A percentile compares a stretch with the other conserved stretches of the same genome.
phyloP scores from a whole-genome alignment of 2,329 filamentous ascomycete species.

The Trichophyton verrucosum region DNA sequence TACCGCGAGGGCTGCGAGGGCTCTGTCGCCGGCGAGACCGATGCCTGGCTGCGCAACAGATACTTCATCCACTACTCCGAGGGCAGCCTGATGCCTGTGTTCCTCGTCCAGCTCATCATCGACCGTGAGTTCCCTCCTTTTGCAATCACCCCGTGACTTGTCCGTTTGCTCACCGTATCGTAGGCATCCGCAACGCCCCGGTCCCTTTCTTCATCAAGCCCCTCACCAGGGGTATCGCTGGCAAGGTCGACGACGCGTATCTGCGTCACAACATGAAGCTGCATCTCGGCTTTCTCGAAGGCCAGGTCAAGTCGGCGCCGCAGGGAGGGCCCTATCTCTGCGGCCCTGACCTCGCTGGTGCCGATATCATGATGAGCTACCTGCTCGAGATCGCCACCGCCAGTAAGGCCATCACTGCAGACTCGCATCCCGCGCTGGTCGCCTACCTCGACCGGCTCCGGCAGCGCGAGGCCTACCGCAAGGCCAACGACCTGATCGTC shows the following conservation, averaged over 20 bases:
- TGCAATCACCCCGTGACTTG: too few species aligned
- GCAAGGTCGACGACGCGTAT: slow-evolving; percentile 30
- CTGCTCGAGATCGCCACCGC: slow-evolving; percentile 29
- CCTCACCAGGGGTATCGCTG: slow-evolving; percentile 45
- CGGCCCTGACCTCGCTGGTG: slow-evolving; percentile 32
- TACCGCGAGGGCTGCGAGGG: slow-evolving; percentile 44
- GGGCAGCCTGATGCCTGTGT: slow-evolving; percentile 63
- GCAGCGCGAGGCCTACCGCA: slow-evolving; percentile 20
- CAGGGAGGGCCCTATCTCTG: slow-evolving; percentile 30
- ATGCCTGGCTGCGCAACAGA: slow-evolving; percentile 48
- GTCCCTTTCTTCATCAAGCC: slow-evolving; percentile 59
- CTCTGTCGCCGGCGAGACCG: slow-evolving; percentile 45
- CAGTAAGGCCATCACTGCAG: slow-evolving; percentile 23
- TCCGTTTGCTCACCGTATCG: not conserved
- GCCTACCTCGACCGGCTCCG: slow-evolving; percentile 21
- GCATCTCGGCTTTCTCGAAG: slow-evolving; percentile 35
- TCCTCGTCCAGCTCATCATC: slow-evolving; percentile 54
- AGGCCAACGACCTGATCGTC: slow-evolving; percentile 12
- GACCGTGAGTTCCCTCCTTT: slow-evolving; percentile 31
- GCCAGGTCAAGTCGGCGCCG: slow-evolving; percentile 33
- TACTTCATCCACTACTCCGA: slow-evolving; percentile 77
- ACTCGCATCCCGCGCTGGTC: slow-evolving; percentile 24
- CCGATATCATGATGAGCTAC: slow-evolving; percentile 39
- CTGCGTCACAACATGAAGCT: slow-evolving; percentile 30
- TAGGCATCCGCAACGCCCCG: slow-evolving; percentile 39